These are phyloP conservation scores for Polyporus tsugae DNA, from an alignment of 1,284 basidiomycete species.

Conservation along the genomic window DNA sequence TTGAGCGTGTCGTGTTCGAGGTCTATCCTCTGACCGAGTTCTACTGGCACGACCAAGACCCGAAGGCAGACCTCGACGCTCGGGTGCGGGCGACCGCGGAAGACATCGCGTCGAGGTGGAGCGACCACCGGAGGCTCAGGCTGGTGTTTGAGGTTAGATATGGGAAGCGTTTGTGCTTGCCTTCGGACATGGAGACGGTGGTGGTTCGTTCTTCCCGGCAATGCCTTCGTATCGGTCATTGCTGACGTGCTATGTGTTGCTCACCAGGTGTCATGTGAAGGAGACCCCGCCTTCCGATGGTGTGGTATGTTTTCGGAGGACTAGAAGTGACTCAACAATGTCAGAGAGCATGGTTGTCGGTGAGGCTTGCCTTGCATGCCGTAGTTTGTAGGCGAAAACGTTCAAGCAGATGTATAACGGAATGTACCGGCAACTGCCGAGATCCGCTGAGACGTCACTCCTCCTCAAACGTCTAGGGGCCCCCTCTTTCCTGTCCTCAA, in stretches of 20 bases:
- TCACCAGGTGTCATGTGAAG: neutral
- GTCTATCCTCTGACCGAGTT: conserved; percentile 5
- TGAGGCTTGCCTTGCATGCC: neutral
- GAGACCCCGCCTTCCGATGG: neutral
- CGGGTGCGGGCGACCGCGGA: neutral
- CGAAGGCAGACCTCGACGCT: neutral
- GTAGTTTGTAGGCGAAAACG: neutral
- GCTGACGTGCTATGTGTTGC: neutral
- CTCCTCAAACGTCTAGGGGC: too few relatives aligned
- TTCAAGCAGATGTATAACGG: neutral
- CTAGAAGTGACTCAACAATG: neutral
- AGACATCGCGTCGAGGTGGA: neutral
- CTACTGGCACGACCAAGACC: conserved; percentile 6
- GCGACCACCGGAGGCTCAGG: neutral
- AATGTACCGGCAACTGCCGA: neutral
- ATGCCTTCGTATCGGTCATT: neutral
- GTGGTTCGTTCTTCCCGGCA: neutral
- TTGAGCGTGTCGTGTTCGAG: neutral
- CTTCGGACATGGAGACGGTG: neutral
- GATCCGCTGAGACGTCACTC: too few relatives aligned
- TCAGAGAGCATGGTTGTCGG: neutral
- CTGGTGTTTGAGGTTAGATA: neutral
- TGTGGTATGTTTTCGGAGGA: neutral
- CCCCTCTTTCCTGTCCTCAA: too few relatives aligned
- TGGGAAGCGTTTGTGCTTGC: neutral